Percentiles rank a stretch among this genome's conserved stretches.
Evolutionary conservation across 495 filamentous ascomycete genomes (phyloP).

Genomic region (Xylaria acuta): DNA sequence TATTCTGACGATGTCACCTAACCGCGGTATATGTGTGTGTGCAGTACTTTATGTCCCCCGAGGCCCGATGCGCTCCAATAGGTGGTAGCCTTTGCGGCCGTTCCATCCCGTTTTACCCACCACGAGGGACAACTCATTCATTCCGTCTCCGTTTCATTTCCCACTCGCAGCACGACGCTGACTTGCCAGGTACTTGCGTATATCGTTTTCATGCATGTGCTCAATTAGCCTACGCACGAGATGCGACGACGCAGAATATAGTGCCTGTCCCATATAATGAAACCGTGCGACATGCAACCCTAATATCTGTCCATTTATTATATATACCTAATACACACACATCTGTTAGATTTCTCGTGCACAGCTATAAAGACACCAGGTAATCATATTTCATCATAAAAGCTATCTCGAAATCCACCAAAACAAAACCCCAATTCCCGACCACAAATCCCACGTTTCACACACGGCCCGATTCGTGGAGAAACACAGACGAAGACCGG

Average conservation of each 20-base stretch:
- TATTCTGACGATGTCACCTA: constrained; percentile 2
- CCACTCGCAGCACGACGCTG: background rate
- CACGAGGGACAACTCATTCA: constrained; percentile 1
- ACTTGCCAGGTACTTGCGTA: background rate
- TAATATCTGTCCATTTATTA: background rate
- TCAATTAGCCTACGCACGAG: background rate
- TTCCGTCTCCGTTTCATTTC: background rate
- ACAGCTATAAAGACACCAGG: background rate
- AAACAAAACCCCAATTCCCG: background rate
- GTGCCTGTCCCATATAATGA: background rate
- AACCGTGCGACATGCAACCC: background rate
- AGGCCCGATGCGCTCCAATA: constrained; percentile 23
- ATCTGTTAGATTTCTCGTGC: background rate
- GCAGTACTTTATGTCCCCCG: background rate
- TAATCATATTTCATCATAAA: too few species aligned
- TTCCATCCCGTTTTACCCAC: constrained; percentile 9
- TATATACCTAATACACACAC: background rate
- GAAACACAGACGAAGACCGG: constrained; percentile 7
- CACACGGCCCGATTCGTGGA: constrained; percentile 24
- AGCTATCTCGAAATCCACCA: background rate
- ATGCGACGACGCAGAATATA: background rate
- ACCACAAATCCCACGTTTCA: background rate
- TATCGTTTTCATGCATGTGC: background rate
- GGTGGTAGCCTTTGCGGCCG: constrained; percentile 1
- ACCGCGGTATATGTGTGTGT: constrained; percentile 4